phyloP scores from a whole-genome alignment of 108 stramenopile species.

The Discostella stelligeroides region DNA sequence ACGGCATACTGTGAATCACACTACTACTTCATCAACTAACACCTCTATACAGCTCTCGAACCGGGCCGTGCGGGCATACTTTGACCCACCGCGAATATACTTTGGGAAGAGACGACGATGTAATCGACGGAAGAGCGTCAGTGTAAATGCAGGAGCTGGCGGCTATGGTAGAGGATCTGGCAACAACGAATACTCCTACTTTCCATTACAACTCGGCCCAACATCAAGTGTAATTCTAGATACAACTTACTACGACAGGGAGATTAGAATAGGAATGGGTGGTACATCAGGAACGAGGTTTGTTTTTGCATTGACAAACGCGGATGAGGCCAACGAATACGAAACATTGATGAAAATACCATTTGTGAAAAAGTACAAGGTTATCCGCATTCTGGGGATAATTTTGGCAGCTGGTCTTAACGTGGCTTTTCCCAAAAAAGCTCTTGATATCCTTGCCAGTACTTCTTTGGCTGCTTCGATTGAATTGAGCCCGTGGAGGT shows the following conservation, averaged over 20 bases:
- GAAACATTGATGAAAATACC: conserved; percentile 28
- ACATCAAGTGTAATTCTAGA: conserved; percentile 69
- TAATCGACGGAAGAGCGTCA: no score
- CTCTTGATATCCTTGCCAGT: neutral
- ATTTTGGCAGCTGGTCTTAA: conserved; percentile 24
- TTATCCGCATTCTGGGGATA: conserved; percentile 23
- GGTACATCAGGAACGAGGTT: conserved; percentile 75
- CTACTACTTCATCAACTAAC: neutral
- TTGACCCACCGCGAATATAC: conserved; percentile 73
- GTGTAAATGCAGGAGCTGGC: no score
- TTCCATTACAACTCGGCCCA: conserved; percentile 58
- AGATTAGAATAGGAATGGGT: conserved; percentile 67
- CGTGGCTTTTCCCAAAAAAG: conserved; percentile 21
- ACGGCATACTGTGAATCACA: conserved; percentile 26
- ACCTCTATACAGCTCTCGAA: conserved; percentile 38
- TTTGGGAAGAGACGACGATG: conserved; percentile 37
- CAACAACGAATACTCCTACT: conserved; percentile 20
- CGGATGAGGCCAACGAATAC: conserved; percentile 37
- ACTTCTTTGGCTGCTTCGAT: no score
- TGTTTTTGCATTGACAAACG: conserved; percentile 54
- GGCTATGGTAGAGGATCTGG: neutral
- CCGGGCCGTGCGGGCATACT: conserved; percentile 62
- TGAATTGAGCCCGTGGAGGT: conserved; percentile 1
- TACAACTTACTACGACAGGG: conserved; percentile 60
- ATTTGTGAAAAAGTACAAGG: conserved; percentile 23